Evolutionary conservation across 2,329 filamentous ascomycete species (phyloP).

Genomic region (Sporothrix luriei): DNA sequence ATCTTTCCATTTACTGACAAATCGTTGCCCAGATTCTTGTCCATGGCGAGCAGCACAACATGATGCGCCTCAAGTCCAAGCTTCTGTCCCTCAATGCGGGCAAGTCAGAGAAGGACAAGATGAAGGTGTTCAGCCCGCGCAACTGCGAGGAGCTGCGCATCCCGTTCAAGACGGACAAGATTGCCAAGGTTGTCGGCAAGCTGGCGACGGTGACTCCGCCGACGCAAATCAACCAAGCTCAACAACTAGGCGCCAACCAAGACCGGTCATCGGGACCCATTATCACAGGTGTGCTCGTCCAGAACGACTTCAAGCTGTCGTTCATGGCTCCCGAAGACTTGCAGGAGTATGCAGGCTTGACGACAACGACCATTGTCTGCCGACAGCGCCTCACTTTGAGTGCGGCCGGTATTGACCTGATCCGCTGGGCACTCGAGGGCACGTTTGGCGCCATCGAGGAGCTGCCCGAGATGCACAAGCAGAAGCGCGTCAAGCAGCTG

Average conservation of each 20-base stretch:
- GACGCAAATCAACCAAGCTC: constrained; percentile 39
- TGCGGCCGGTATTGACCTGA: constrained; percentile 85
- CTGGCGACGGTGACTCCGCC: constrained; percentile 80
- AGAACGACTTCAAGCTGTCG: constrained; percentile 96
- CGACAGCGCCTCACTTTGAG: constrained; percentile 86
- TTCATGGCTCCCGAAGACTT: constrained; percentile 97
- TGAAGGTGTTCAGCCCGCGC: constrained; percentile 89
- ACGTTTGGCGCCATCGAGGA: constrained; percentile 87
- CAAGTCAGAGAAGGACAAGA: constrained; percentile 75
- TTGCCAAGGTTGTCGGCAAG: constrained; percentile 93
- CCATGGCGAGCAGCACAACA: constrained; percentile 95
- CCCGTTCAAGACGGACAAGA: constrained; percentile 92
- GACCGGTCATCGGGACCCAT: constrained; percentile 51
- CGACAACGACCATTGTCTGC: constrained; percentile 90
- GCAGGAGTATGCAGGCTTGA: constrained; percentile 93
- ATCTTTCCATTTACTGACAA: constrained; percentile 28
- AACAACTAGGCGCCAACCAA: constrained; percentile 17
- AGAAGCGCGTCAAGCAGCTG: constrained; percentile 41
- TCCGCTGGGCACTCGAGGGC: constrained; percentile 90
- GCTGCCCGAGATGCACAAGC: constrained; percentile 57
- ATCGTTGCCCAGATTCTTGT: constrained; percentile 72
- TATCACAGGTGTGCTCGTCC: constrained; percentile 87
- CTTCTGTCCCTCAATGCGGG: constrained; percentile 86
- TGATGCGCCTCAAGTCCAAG: constrained; percentile 95
- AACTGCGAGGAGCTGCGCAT: constrained; percentile 96